Evolutionary conservation across 2,329 filamentous ascomycete species (phyloP).

Genomic region (Epichloe elymi): DNA sequence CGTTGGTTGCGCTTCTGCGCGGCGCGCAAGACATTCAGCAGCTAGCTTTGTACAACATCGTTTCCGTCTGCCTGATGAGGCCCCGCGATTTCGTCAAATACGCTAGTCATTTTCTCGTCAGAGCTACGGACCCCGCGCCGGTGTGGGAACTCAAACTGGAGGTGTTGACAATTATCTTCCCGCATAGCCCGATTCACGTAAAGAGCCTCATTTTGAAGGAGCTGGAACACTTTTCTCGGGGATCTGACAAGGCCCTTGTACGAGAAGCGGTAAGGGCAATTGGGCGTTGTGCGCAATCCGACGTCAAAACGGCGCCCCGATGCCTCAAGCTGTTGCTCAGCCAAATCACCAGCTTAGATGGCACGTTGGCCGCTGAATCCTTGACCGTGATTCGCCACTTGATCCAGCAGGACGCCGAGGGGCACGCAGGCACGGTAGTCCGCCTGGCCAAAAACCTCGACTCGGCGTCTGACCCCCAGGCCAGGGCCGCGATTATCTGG

Average conservation of each 20-base stretch:
- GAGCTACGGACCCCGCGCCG: conserved; percentile 61
- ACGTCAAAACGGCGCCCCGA: conserved; percentile 55
- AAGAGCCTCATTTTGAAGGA: conserved; percentile 86
- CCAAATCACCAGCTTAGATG: conserved; percentile 80
- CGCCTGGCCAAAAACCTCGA: conserved; percentile 85
- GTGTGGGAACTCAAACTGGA: conserved; percentile 92
- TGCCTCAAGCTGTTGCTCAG: conserved; percentile 74
- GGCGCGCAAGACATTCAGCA: conserved; percentile 79
- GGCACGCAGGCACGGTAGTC: conserved; percentile 75
- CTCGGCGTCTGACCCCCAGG: conserved; percentile 70
- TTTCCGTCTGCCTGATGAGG: conserved; percentile 69
- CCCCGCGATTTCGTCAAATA: conserved; percentile 79
- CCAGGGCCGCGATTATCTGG: conserved; percentile 92
- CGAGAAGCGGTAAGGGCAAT: conserved; percentile 86
- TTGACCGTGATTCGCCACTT: conserved; percentile 90
- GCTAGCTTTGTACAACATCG: conserved; percentile 85
- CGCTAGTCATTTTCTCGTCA: conserved; percentile 78
- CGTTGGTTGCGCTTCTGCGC: conserved; percentile 73
- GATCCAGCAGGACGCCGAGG: conserved; percentile 77
- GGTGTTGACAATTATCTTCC: conserved; percentile 80
- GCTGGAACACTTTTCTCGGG: conserved; percentile 81
- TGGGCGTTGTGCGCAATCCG: conserved; percentile 78
- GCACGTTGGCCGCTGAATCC: conserved; percentile 79
- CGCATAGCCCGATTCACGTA: conserved; percentile 58
- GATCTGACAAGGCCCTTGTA: conserved; percentile 60